A percentile compares a stretch with the other conserved stretches of the same genome.
Evolutionary conservation across 2,329 filamentous ascomycete species (phyloP).

Genomic region (Trichoderma semiorbis): DNA sequence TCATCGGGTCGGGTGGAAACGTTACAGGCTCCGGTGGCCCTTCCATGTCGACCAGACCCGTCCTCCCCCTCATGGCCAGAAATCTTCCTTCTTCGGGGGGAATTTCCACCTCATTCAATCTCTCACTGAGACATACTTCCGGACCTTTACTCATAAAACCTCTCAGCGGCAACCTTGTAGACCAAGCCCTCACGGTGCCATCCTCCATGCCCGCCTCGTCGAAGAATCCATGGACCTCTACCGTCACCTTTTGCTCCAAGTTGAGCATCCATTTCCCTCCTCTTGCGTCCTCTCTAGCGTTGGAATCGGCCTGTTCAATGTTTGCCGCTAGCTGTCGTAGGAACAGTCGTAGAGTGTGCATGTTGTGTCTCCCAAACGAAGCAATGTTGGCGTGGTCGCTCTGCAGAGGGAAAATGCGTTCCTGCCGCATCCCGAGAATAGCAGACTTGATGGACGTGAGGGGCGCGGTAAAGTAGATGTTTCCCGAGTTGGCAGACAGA

Average conservation of each 20-base stretch:
- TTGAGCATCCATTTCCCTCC: constrained; percentile 43
- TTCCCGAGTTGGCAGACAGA: constrained; percentile 44
- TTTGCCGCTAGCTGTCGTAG: constrained; percentile 33
- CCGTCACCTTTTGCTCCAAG: constrained; percentile 51
- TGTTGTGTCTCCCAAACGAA: constrained; percentile 50
- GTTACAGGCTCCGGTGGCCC: neutral
- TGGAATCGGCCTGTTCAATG: constrained; percentile 34
- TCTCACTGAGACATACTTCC: constrained; percentile 50
- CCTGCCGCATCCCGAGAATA: constrained; percentile 48
- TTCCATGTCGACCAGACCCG: constrained; percentile 24
- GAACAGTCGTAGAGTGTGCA: constrained; percentile 44
- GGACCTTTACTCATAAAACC: constrained; percentile 57
- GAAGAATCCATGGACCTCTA: constrained; percentile 59
- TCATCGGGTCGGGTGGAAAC: constrained; percentile 21
- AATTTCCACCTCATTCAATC: constrained; percentile 42
- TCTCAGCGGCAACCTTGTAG: constrained; percentile 47
- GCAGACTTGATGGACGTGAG: constrained; percentile 56
- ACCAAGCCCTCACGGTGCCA: constrained; percentile 46
- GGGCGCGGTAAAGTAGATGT: constrained; percentile 57
- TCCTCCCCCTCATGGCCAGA: constrained; percentile 28
- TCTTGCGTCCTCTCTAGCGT: constrained; percentile 24
- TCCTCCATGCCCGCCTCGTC: constrained; percentile 31
- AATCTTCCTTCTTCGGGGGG: constrained; percentile 32
- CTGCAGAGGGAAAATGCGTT: constrained; percentile 51
- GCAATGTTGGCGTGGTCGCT: constrained; percentile 54